Percentiles rank a stretch among this genome's conserved stretches.
Conservation (phyloP, 2,329 filamentous ascomycete genomes). For the Xylariomycetidae sp. region DNA sequence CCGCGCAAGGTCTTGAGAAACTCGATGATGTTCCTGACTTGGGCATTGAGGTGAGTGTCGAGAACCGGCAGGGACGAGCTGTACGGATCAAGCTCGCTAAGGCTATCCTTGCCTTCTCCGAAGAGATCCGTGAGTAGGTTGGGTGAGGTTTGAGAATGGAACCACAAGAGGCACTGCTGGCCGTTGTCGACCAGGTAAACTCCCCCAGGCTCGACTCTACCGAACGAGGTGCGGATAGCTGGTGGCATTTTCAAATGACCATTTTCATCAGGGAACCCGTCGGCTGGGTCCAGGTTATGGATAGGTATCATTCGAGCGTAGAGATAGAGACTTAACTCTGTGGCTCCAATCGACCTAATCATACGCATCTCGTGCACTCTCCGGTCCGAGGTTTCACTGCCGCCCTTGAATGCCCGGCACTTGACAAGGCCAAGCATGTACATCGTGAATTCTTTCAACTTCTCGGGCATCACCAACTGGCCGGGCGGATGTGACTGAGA, state of each 20-base stretch:
- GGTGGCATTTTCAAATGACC: slow-evolving; percentile 84
- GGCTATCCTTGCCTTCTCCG: slow-evolving; percentile 64
- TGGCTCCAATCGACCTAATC: slow-evolving; percentile 79
- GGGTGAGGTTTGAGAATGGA: slow-evolving; percentile 87
- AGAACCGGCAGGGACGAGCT: slow-evolving; percentile 75
- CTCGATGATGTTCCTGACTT: slow-evolving; percentile 89
- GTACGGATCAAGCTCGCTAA: slow-evolving; percentile 78
- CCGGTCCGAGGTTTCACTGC: slow-evolving; percentile 84
- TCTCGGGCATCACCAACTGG: slow-evolving; percentile 91
- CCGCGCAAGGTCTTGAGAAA: slow-evolving; percentile 77
- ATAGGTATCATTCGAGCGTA: slow-evolving; percentile 91
- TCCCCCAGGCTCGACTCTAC: slow-evolving; percentile 84
- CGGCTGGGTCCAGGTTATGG: slow-evolving; percentile 80
- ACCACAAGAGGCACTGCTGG: slow-evolving; percentile 85
- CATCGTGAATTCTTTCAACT: slow-evolving; percentile 95
- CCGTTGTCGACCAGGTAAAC: slow-evolving; percentile 95
- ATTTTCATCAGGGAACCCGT: slow-evolving; percentile 86
- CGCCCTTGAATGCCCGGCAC: slow-evolving; percentile 87
- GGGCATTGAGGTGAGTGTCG: slow-evolving; percentile 88
- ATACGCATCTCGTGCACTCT: slow-evolving; percentile 88
- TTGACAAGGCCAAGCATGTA: slow-evolving; percentile 89
- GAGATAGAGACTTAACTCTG: slow-evolving; percentile 84
- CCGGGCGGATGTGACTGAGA: slow-evolving; percentile 78
- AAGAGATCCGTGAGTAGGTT: slow-evolving; percentile 90
- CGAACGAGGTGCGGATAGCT: slow-evolving; percentile 76